Evolutionary conservation across 768 basidiomycete genomes (phyloP).

Genomic region (Tricholoma terreum): DNA sequence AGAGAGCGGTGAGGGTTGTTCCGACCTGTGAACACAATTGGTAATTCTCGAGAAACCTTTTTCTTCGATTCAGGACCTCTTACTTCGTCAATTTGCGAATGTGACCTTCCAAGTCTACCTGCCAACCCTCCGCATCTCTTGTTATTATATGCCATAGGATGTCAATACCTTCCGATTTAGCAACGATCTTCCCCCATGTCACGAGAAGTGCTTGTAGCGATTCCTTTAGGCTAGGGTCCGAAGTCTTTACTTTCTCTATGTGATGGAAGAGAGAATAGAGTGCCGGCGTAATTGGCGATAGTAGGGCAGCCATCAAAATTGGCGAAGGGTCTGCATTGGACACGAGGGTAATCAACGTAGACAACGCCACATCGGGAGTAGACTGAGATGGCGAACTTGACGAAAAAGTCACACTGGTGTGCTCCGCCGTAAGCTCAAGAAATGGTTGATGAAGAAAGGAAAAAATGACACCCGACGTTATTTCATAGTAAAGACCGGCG

Average conservation of each 20-base stretch:
- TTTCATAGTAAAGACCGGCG: slow-evolving; percentile 20
- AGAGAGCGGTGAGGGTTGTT: slow-evolving; percentile 27
- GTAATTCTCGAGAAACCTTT: background rate
- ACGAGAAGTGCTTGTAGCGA: slow-evolving; percentile 56
- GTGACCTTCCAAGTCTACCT: slow-evolving; percentile 52
- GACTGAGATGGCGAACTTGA: slow-evolving; percentile 2
- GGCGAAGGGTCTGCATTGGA: slow-evolving; percentile 82
- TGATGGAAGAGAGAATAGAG: slow-evolving; percentile 64
- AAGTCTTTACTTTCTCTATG: slow-evolving; percentile 50
- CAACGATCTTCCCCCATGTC: slow-evolving; percentile 75
- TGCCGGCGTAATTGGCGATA: slow-evolving; percentile 65
- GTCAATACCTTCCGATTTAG: slow-evolving; percentile 45
- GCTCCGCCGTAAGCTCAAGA: slow-evolving; percentile 13
- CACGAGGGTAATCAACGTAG: slow-evolving; percentile 52
- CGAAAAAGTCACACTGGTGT: background rate
- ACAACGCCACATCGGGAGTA: slow-evolving; percentile 42
- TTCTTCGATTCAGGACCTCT: slow-evolving; percentile 13
- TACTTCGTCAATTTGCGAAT: slow-evolving; percentile 43
- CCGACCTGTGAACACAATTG: slow-evolving; percentile 18
- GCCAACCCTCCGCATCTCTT: slow-evolving; percentile 52
- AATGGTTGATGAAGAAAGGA: slow-evolving; percentile 55
- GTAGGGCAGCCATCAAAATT: slow-evolving; percentile 51
- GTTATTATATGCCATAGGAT: slow-evolving; percentile 60
- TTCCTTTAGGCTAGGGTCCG: slow-evolving; percentile 64
- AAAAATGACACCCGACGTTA: slow-evolving; percentile 38